phyloP scores from a whole-genome alignment of 1,284 basidiomycete genomes.

The Coniferiporia weirii region DNA sequence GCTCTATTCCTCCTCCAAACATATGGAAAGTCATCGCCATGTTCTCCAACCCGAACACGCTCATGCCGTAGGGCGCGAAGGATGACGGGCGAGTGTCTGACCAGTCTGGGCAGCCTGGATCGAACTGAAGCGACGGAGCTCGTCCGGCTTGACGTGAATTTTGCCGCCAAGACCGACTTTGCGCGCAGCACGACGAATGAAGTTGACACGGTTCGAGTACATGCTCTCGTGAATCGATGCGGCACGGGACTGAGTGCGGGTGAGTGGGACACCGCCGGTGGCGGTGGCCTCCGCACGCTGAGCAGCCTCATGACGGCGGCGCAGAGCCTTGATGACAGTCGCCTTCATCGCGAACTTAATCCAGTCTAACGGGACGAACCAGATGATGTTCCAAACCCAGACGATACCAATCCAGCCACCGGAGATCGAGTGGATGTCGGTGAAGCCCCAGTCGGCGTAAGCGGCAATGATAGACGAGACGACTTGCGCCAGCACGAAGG shows the following conservation, averaged over 20 bases:
- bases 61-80: slow-evolving; percentile 49
- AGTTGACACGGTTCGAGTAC: slow-evolving; percentile 89
- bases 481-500: slow-evolving; percentile 91
- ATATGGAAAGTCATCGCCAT: neutral
- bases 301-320: slow-evolving; percentile 56
- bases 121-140: slow-evolving; percentile 77
- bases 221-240: slow-evolving; percentile 90
- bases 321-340: slow-evolving; percentile 82
- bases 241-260: slow-evolving; percentile 82
- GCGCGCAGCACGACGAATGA: slow-evolving; percentile 81
- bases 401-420: slow-evolving; percentile 97
- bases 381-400: slow-evolving; percentile 94
- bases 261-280: slow-evolving; percentile 69
- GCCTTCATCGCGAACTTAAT: slow-evolving; percentile 97
- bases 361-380: slow-evolving; percentile 92
- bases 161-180: slow-evolving; percentile 83
- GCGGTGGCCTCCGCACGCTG: slow-evolving; percentile 37
- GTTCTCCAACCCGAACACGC: slow-evolving; percentile 18
- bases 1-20: neutral
- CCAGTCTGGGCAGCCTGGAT: slow-evolving; percentile 80
- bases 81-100: slow-evolving; percentile 71
- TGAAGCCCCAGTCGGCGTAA: slow-evolving; percentile 91
- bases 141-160: slow-evolving; percentile 76
- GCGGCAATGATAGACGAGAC: slow-evolving; percentile 94
- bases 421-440: slow-evolving; percentile 68